Evolutionary conservation across 768 basidiomycete genomes (phyloP), one percentile per base, ranked within the genome.

Genomic region (Lactarius sanguifluus): DNA sequence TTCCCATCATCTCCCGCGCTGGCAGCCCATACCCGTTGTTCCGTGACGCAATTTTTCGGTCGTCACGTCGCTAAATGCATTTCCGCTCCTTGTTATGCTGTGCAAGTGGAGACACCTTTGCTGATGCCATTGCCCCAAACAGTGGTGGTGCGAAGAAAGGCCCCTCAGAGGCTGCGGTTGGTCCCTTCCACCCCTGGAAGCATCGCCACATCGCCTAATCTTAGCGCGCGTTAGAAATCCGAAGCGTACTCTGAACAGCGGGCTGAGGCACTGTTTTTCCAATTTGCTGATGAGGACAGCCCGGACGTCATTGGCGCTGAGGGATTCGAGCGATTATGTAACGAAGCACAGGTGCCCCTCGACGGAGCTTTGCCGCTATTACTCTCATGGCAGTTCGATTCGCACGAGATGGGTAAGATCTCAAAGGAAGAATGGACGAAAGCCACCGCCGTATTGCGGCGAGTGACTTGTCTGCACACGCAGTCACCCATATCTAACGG

Each of bases 301-400:
- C 78, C 84, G 15, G 71, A 75, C 41, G 78, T 83, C 54, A 92
- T 94, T 71, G 88, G 86, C 1, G 83, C 89, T 1, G 90, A 86
- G 65, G 90, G 91, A 2, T 85, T 93, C 68, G 86, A 88, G 75
- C 79, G 77, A 61, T 76, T 95, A 34, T 94, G 89, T 76, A 80
- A 69, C 30, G 89, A 92, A 68, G 84, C 87, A 15, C 78, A 83
- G n/a, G 82, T 93, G 56, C 80, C 89, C 0, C 77, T 94, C 75
- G 91, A 93, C 23, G 89, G 91, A 36, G 80, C 87, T 7, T 76
- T 85, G 68, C 89, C 91, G 23, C 79, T 94, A 61, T 79, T 93
- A 20, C 78, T 93, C 16, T 84, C 90, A 28, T 94, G 92, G 92
- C 87, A 89, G 71, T 75, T 90, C 64, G 79, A 82, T 56, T 82